Base-by-base conservation (phyloP, 2,329 filamentous ascomycete genomes). In the Rhynchosporium graminicola region DNA sequence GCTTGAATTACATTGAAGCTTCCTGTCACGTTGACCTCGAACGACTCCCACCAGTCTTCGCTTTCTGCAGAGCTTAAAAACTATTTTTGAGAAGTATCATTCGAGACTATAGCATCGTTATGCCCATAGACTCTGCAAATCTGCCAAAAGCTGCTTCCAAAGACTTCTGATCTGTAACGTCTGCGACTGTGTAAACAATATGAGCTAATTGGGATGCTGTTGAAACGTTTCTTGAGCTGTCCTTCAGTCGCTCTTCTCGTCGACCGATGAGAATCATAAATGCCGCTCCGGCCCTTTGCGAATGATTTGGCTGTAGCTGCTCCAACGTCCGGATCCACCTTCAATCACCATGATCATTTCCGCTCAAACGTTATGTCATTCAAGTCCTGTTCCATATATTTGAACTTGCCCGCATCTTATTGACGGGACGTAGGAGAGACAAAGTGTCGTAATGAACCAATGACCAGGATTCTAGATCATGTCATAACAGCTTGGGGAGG, bases 211-310 rank as follows among this genome's bases (percentile, higher is more conserved):
- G 38, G 4, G 40, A 54, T 28, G 47, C 20, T 29, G 40, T n/a
- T 9, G 36, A 42, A 20, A 60, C 29, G 29, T 40, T 6, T 4
- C 26, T 57, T 50, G 69, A 65, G 1, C 68, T 65, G 0, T 63
- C 59, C 3, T 36, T 29, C 36, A 63, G 61, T 15, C 55, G 28
- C 20, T 51, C 55, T 13, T 60, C 54, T n/a, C 57, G 66, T 50
- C 67, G 72, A 8, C 70, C 71, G 29, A 71, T 67, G 43, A 74
- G 63, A 38, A 71, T 59, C 29, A 76, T 64, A 9, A 59, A 67
- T 57, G 70, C 70, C 40, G 70, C 70, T 3, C 58, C 58, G n/a
- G 68, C 64, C 20, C 26, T 55, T 63, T 4, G 72, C 63, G n/a
- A 67, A 67, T 3, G 61, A 31, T 29, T 57, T 40, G 1, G 59